These are phyloP conservation scores for Entomophthora muscae DNA, from an alignment of 371 early-diverging fungal species.

Conservation along the genomic window DNA sequence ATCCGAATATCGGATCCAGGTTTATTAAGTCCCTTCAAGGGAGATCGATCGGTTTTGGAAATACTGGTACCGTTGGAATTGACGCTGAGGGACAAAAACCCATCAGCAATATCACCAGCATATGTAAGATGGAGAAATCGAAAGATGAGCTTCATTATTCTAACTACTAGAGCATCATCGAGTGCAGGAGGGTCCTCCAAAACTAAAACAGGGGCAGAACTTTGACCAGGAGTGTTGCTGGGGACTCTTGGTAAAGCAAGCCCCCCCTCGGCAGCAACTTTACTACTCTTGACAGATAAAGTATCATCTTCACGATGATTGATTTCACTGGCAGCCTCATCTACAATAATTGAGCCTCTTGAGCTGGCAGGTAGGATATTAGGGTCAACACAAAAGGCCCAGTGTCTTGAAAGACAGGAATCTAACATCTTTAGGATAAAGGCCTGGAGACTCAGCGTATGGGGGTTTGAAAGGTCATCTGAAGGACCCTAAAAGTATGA, in stretches of 20 bases:
- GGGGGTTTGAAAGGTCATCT: constrained; percentile 10
- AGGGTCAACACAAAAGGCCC: constrained; percentile 37
- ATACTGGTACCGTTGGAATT: constrained; percentile 11
- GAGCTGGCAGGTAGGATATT: constrained; percentile 6
- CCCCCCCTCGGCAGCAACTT: constrained; percentile 10
- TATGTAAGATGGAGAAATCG: constrained; percentile 26
- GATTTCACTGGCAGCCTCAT: not conserved
- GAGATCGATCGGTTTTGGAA: constrained; percentile 7
- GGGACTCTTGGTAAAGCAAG: constrained; percentile 6
- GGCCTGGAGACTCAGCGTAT: constrained; percentile 50
- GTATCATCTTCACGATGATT: constrained; percentile 12
- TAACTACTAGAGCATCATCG: constrained; percentile 48
- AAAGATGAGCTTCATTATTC: constrained; percentile 35
- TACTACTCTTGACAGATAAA: constrained; percentile 12
- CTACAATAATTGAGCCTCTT: not conserved
- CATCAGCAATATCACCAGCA: constrained; percentile 11
- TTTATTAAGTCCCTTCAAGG: constrained; percentile 3
- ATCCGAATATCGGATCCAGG: constrained; percentile 9
- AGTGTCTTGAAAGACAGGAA: constrained; percentile 52
- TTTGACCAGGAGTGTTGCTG: constrained; percentile 14
- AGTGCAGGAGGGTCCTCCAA: constrained; percentile 55
- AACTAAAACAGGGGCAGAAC: constrained; percentile 12
- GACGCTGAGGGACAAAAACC: constrained; percentile 12
- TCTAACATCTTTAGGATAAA: constrained; percentile 49
- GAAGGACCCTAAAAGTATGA: not conserved